Evolutionary conservation across 768 basidiomycete genomes (phyloP), one percentile per base, ranked within the genome.

Genomic region (Phaeotremella skinneri): DNA sequence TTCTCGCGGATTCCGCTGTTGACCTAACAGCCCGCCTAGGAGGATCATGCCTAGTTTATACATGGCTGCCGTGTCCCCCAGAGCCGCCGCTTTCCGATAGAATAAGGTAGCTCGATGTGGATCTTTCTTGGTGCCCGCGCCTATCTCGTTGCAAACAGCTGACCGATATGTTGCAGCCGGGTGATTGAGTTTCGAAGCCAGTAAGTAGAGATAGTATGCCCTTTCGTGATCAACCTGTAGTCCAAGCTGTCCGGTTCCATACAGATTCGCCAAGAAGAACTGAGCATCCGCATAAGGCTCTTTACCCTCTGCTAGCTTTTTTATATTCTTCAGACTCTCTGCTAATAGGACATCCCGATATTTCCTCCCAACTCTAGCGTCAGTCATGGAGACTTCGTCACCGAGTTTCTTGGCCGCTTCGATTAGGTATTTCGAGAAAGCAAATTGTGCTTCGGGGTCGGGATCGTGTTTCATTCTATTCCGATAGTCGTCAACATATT

Each of bases 41-140:
- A 96, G 82, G 63, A 97, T 89, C 87, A 96, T 93, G n/a, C 92
- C 92, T n/a, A 99, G 85, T 77, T 98, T 98, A 81, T 96, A 98
- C 96, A 98, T 99, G 2, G 92, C 96, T 26, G 94, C 86, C 0
- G 94, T 97, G 76, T 98, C 96, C 20, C 93, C 93, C 32, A 98
- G 80, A 1, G 91, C 91, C 7, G 92, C 92, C 3, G 96, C 90
- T 77, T 97, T 97, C 60, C 93, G 86, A 79, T 97, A 98, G 74
- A 99, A 97, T 3, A 91, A 87, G 26, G 91, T 87, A 6, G 96
- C 96, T 45, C 96, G 84, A 21, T 85, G 82, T 0, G 86, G 86
- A 70, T 98, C 94, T 67, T 86, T 83, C 67, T 88, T 84, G 1
- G 96, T 99, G 29, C 96, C 96, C 2, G 91, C 93, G 25, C 96